Percentiles rank a stretch among this genome's conserved stretches.
phyloP scores from a whole-genome alignment of 1,139 yeast species.

The Casaregolazyma suthepensis region DNA sequence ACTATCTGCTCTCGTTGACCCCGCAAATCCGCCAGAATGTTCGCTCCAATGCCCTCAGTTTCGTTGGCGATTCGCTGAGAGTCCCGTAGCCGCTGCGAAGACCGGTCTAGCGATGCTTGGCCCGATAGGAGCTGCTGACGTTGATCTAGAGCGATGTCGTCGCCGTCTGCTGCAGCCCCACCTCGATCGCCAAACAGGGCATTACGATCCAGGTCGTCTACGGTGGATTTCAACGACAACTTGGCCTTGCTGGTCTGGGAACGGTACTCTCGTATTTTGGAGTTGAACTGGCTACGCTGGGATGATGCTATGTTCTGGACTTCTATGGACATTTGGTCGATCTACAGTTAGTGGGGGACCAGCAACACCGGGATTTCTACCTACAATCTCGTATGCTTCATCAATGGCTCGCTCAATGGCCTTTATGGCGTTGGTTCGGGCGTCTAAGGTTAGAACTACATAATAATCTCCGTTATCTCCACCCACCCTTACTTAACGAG shows the following conservation, averaged over 20 bases:
- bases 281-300: constrained; percentile 60
- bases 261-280: constrained; percentile 64
- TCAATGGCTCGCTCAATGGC: constrained; percentile 66
- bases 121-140: constrained; percentile 75
- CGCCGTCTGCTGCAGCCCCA: constrained; percentile 26
- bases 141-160: constrained; percentile 56
- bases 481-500: constrained; percentile 48
- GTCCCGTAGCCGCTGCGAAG: constrained; percentile 77
- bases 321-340: constrained; percentile 76
- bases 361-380: constrained; percentile 13
- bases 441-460: constrained; percentile 14
- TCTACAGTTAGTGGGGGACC: constrained; percentile 18
- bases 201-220: constrained; percentile 54
- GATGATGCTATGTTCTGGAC: constrained; percentile 74
- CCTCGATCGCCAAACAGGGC: constrained; percentile 59
- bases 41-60: constrained; percentile 88
- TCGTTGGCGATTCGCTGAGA: constrained; percentile 89
- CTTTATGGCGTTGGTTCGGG: constrained; percentile 28
- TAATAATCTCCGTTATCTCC: background rate
- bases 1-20: constrained; percentile 90
- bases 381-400: constrained; percentile 64
- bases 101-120: constrained; percentile 74
- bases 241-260: constrained; percentile 55
- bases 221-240: constrained; percentile 36
- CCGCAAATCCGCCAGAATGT: constrained; percentile 79